Evolutionary conservation across 208 protist genomes (phyloP).

Genomic region (Borovskyia barvae): DNA sequence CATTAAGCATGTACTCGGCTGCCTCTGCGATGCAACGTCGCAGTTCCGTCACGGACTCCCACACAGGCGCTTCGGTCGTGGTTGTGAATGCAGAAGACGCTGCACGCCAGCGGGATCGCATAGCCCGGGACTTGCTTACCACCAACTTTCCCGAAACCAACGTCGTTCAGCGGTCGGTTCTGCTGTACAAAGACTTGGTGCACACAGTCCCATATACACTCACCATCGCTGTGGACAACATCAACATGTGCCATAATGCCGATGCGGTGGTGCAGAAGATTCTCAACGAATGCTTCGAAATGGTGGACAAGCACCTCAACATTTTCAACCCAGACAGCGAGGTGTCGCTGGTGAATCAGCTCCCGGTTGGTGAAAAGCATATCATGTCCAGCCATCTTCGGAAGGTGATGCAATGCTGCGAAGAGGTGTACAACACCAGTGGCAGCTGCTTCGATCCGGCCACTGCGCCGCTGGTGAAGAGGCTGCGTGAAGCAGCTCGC

Average conservation of each 20-base stretch:
- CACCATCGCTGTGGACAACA: constrained; percentile 35
- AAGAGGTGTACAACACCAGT: constrained; percentile 36
- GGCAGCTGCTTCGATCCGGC: constrained; percentile 57
- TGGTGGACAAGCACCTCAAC: constrained; percentile 66
- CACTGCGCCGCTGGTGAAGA: constrained; percentile 23
- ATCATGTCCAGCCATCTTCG: constrained; percentile 48
- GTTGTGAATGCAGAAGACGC: constrained; percentile 47
- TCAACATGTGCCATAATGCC: constrained; percentile 7
- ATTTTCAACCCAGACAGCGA: constrained; percentile 66
- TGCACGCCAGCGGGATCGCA: constrained; percentile 61
- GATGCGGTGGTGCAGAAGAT: constrained; percentile 21
- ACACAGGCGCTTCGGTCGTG: constrained; percentile 54
- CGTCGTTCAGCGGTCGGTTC: constrained; percentile 22
- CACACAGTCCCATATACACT: constrained; percentile 81
- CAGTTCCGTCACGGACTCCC: constrained; percentile 26
- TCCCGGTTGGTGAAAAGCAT: constrained; percentile 36
- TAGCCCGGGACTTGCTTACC: constrained; percentile 56
- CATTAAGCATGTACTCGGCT: neutral
- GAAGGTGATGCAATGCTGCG: constrained; percentile 44
- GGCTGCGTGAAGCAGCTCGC: constrained; percentile 26
- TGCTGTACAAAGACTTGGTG: constrained; percentile 45
- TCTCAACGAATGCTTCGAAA: constrained; percentile 50
- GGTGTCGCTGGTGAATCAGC: constrained; percentile 41
- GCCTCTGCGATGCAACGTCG: constrained; percentile 11
- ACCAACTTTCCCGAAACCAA: constrained; percentile 37